phyloP scores from a whole-genome alignment of 208 protist genomes.

The Acanthamoeba healyi region DNA sequence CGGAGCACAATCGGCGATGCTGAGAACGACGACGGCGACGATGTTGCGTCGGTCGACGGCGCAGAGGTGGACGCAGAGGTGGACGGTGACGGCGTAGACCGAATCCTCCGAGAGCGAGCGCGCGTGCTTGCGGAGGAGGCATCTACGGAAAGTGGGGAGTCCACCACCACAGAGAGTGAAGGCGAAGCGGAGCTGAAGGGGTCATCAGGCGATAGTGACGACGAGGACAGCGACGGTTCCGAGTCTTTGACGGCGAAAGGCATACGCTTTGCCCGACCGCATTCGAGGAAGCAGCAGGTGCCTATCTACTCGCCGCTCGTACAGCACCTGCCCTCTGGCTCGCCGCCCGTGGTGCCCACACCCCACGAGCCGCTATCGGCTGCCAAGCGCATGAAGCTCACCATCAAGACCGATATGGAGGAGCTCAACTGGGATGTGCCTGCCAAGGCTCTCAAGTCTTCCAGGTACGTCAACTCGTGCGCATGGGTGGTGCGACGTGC shows the following conservation, averaged over 20 bases:
- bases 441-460: background rate
- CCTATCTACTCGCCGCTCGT: background rate
- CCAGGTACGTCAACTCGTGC: background rate
- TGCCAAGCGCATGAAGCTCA: constrained; percentile 23
- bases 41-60: background rate
- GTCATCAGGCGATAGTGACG: background rate
- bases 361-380: background rate
- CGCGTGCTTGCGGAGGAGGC: background rate
- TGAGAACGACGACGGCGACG: background rate
- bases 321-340: background rate
- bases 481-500: background rate
- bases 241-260: background rate
- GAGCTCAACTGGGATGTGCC: background rate
- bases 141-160: background rate
- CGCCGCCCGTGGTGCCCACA: background rate
- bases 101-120: background rate
- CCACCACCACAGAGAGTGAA: background rate
- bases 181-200: background rate
- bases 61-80: background rate
- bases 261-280: background rate
- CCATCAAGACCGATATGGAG: constrained; percentile 7
- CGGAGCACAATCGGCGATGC: background rate
- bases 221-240: background rate
- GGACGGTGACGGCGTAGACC: background rate
- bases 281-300: background rate